Evolutionary conservation across 257 asterid species (phyloP).

Genomic region (Haberlea rhodopensis): DNA sequence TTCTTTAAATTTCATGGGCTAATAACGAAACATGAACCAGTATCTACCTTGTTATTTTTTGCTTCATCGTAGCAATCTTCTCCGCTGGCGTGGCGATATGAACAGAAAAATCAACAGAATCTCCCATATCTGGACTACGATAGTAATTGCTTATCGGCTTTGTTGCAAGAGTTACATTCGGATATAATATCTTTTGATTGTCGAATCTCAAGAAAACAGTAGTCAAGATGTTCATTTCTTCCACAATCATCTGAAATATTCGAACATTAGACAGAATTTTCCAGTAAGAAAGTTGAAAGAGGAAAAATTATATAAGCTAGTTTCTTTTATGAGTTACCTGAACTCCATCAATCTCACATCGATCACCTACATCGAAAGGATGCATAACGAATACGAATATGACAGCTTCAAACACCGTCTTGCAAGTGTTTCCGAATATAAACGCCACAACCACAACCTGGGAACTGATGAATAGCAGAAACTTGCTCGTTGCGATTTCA

Average conservation of each 20-base stretch:
- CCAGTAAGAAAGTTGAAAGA: conserved; percentile 1
- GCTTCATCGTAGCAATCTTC: conserved; percentile 54
- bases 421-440: conserved; percentile 82
- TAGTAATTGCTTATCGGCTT: conserved; percentile 64
- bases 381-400: conserved; percentile 81
- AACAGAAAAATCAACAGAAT: conserved; percentile 55
- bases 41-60: conserved; percentile 46
- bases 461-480: no score
- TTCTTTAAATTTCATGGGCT: neutral
- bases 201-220: conserved; percentile 68
- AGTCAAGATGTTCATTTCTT: conserved; percentile 88
- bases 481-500: no score
- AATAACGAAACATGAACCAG: no score
- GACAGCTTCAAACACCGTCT: conserved; percentile 76
- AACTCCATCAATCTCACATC: conserved; percentile 80
- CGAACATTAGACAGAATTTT: neutral
- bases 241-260: conserved; percentile 70
- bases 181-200: conserved; percentile 63
- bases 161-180: conserved; percentile 68
- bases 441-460: no score
- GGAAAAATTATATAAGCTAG: neutral
- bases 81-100: conserved; percentile 76
- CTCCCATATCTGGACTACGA: conserved; percentile 90
- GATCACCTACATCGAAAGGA: conserved; percentile 89
- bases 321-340: conserved; percentile 41